Conservation (phyloP, 768 basidiomycete genomes). For the Pleurotus platypus region DNA sequence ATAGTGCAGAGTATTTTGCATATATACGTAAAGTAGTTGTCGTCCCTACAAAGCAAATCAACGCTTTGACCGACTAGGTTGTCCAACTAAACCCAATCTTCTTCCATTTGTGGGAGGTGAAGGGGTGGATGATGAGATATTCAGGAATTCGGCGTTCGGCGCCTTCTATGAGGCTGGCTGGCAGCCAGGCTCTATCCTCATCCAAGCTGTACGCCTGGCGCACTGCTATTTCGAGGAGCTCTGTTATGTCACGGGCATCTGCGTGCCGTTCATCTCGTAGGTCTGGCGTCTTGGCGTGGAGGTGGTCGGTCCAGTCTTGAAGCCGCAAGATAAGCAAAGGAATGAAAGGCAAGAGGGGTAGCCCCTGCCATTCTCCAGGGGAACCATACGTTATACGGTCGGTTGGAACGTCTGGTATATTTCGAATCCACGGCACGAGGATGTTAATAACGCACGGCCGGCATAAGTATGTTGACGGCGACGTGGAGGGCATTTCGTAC, state of each 20-base stretch:
- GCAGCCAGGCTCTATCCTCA: not conserved
- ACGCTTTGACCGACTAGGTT: too few species aligned
- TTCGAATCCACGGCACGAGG: constrained; percentile 11
- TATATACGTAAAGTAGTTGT: too few species aligned
- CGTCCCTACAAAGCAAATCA: too few species aligned
- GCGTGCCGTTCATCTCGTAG: not conserved
- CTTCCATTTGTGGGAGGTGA: not conserved
- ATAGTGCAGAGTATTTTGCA: too few species aligned
- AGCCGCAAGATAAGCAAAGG: constrained; percentile 2
- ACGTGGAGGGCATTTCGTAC: not conserved
- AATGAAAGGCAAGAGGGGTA: constrained; percentile 9
- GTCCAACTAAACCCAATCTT: not conserved
- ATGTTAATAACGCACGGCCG: constrained; percentile 12
- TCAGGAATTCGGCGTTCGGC: not conserved
- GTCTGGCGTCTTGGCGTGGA: not conserved
- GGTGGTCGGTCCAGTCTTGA: not conserved
- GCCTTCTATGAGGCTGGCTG: not conserved
- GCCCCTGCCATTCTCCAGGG: not conserved
- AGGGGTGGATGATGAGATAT: not conserved
- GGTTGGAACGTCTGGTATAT: constrained; percentile 11
- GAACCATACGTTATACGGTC: not conserved
- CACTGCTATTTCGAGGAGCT: not conserved
- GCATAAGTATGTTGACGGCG: not conserved
- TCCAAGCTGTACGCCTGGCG: constrained; percentile 12
- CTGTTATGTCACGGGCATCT: not conserved